Evolutionary conservation across 139 green algal species (phyloP).

Genomic region (Spirogloea muscicola): DNA sequence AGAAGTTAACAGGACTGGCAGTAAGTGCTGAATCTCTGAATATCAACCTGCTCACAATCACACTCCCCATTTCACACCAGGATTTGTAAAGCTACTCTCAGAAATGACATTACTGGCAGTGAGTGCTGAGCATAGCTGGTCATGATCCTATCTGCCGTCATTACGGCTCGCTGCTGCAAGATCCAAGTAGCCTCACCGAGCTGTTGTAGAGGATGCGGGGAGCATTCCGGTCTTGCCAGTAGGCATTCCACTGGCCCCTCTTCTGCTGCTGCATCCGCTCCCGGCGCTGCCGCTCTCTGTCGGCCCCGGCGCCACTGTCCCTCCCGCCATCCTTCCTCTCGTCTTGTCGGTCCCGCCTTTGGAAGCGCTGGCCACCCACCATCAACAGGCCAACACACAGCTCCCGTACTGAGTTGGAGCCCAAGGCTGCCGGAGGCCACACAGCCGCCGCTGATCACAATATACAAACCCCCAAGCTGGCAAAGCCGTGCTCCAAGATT

Average conservation of each 20-base stretch:
- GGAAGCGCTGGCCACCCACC: conserved; percentile 30
- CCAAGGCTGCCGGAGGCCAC: background rate
- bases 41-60: too few species aligned
- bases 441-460: background rate
- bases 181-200: conserved; percentile 7
- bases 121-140: background rate
- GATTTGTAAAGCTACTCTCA: too few species aligned
- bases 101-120: too few species aligned
- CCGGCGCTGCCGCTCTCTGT: conserved; percentile 55
- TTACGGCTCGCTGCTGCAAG: background rate
- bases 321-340: conserved; percentile 29
- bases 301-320: conserved; percentile 45
- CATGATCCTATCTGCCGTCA: too few species aligned
- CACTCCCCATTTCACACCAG: too few species aligned
- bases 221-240: conserved; percentile 54
- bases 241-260: conserved; percentile 49
- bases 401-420: background rate
- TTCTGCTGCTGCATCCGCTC: conserved; percentile 57
- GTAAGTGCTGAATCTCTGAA: too few species aligned
- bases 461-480: too few species aligned
- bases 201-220: conserved; percentile 45
- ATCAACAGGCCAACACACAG: background rate
- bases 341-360: conserved; percentile 40
- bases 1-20: too few species aligned
- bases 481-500: background rate